These are phyloP conservation scores for Prinsepia uniflora DNA, from an alignment of 306 rosid genomes.

Conservation along the genomic window DNA sequence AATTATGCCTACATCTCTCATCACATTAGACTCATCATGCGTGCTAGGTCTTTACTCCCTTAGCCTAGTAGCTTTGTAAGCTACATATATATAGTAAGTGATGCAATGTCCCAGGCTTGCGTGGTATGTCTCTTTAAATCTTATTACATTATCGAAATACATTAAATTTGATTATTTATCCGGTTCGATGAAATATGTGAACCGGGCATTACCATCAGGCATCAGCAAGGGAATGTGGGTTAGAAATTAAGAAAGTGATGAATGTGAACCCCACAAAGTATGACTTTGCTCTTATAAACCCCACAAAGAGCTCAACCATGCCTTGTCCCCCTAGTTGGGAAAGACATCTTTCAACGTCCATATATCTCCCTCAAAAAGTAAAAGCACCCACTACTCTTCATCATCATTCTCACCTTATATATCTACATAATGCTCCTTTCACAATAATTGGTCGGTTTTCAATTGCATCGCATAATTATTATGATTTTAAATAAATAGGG, in stretches of 20 bases:
- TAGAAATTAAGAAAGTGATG: constrained; percentile 13
- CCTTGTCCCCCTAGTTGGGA: constrained; percentile 52
- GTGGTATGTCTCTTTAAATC: too few species aligned
- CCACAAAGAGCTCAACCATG: constrained; percentile 42
- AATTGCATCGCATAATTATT: constrained; percentile 16
- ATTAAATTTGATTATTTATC: too few species aligned
- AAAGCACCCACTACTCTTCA: constrained; percentile 26
- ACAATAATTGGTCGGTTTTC: constrained; percentile 29
- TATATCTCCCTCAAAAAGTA: constrained; percentile 23
- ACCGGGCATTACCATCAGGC: too few species aligned
- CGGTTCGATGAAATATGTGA: too few species aligned
- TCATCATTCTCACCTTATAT: constrained; percentile 35
- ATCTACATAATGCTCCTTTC: constrained; percentile 29
- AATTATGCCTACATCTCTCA: too few species aligned
- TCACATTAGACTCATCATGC: too few species aligned
- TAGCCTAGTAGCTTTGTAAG: too few species aligned
- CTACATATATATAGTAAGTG: too few species aligned
- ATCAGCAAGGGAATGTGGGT: not conserved
- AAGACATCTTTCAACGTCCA: constrained; percentile 44
- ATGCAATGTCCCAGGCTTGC: too few species aligned
- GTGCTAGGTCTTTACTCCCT: too few species aligned
- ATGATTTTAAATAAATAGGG: too few species aligned
- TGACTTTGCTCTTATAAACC: constrained; percentile 25
- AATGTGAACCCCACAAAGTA: constrained; percentile 28
- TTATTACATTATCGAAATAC: too few species aligned